phyloP scores from a whole-genome alignment of 371 early-diverging fungal species.

The Mortierella sp. region DNA sequence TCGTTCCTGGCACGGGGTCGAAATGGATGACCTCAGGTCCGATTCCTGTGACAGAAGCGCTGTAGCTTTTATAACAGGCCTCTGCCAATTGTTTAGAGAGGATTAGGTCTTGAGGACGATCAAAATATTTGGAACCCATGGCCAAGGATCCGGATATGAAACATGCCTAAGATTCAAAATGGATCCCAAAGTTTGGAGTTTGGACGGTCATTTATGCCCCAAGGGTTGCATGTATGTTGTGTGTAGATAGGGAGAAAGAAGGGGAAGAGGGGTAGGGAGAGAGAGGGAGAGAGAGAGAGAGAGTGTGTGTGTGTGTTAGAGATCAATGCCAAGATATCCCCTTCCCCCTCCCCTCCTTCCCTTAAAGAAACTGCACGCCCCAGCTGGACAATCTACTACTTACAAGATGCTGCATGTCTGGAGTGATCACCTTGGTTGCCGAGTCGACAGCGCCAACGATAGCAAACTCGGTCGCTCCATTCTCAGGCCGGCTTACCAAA shows the following conservation, averaged over 20 bases:
- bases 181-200: no score
- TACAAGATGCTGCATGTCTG: constrained; percentile 68
- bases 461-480: constrained; percentile 54
- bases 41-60: constrained; percentile 59
- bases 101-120: constrained; percentile 58
- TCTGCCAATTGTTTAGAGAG: constrained; percentile 63
- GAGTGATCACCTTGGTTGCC: constrained; percentile 20
- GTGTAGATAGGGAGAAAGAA: background rate
- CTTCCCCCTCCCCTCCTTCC: no score
- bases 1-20: background rate
- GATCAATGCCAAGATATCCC: no score
- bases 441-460: constrained; percentile 58
- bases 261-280: background rate
- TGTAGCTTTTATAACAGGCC: constrained; percentile 72
- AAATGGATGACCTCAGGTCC: constrained; percentile 64
- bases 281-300: no score
- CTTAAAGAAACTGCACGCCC: no score
- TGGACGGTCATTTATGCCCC: no score
- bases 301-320: no score
- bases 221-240: no score
- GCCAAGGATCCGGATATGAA: constrained; percentile 80
- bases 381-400: no score
- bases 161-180: constrained; percentile 58
- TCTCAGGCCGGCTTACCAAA: constrained; percentile 56
- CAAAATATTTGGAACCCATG: constrained; percentile 64